Percentiles rank a stretch among this genome's conserved stretches.
These are phyloP conservation scores for Cucurbita maxima DNA, from an alignment of 306 rosid species.

Conservation along the genomic window DNA sequence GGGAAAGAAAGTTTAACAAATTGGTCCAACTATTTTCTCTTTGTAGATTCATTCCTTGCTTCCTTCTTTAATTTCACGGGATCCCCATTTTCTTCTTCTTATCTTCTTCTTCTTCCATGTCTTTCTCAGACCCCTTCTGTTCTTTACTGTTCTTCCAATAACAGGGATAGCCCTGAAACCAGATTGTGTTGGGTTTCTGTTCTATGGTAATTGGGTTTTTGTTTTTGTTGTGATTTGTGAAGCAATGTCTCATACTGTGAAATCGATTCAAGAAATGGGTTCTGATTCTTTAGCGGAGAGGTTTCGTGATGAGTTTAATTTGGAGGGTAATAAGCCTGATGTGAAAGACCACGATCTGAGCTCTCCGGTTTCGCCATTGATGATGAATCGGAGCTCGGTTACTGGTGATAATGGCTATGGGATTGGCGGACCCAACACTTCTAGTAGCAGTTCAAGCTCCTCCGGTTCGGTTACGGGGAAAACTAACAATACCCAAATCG, in stretches of 20 bases:
- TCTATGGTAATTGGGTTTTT: background rate
- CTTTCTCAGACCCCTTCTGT: slow-evolving; percentile 5
- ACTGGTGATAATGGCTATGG: slow-evolving; percentile 9
- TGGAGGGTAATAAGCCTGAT: slow-evolving; percentile 46
- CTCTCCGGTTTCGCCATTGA: slow-evolving; percentile 43
- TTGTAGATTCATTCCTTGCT: slow-evolving; percentile 68
- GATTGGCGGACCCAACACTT: slow-evolving; percentile 9
- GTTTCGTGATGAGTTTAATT: slow-evolving; percentile 28
- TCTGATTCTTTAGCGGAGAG: slow-evolving; percentile 29
- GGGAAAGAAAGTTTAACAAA: background rate
- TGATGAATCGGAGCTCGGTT: slow-evolving; percentile 14
- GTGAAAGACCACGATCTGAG: slow-evolving; percentile 48
- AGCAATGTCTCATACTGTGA: slow-evolving; percentile 29
- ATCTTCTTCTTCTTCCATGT: slow-evolving; percentile 3
- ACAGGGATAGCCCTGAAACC: background rate
- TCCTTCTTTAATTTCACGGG: slow-evolving; percentile 85
- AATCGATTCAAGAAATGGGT: slow-evolving; percentile 32
- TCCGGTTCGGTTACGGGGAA: slow-evolving; percentile 42
- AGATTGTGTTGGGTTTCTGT: background rate
- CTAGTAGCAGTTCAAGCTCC: slow-evolving; percentile 42
- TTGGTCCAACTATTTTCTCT: background rate
- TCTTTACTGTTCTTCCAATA: background rate
- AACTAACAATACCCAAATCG: slow-evolving; percentile 18
- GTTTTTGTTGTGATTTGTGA: background rate
- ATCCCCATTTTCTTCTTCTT: slow-evolving; percentile 37